These are phyloP conservation scores for Colletotrichum tropicicola DNA, from an alignment of 2,329 filamentous ascomycete species.

Conservation along the genomic window DNA sequence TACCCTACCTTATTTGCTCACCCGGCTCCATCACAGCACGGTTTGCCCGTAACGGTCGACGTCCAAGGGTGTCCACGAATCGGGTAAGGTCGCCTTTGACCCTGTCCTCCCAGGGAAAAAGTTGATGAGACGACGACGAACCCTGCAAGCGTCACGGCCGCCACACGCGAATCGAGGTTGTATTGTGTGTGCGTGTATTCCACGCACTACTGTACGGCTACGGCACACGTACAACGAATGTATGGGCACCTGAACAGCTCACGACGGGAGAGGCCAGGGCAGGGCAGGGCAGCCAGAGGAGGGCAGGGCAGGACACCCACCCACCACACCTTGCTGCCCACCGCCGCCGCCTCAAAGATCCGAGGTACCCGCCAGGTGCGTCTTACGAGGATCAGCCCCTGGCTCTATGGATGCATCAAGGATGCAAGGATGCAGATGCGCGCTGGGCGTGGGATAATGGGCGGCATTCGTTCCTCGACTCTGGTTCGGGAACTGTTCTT, in stretches of 20 bases:
- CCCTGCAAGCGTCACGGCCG: constrained; percentile 27
- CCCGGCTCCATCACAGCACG: neutral
- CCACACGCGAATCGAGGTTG: constrained; percentile 19
- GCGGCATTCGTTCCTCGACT: constrained; percentile 19
- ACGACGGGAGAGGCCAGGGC: neutral
- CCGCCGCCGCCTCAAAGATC: constrained; percentile 24
- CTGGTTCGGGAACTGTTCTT: constrained; percentile 22
- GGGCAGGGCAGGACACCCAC: constrained; percentile 13
- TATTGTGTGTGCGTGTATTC: neutral
- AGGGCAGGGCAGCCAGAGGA: neutral
- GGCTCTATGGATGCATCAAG: constrained; percentile 14
- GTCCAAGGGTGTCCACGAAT: constrained; percentile 12
- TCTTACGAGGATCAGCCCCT: constrained; percentile 20
- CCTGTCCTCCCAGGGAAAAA: constrained; percentile 12
- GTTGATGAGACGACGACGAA: constrained; percentile 23
- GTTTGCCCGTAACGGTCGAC: constrained; percentile 1
- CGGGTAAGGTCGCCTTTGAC: neutral
- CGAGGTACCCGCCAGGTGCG: constrained; percentile 29
- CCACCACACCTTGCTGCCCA: neutral
- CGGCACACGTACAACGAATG: constrained; percentile 1
- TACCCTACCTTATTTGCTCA: no score
- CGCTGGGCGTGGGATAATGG: constrained; percentile 22
- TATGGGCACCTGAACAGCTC: constrained; percentile 7
- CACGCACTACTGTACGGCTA: neutral
- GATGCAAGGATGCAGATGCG: constrained; percentile 10